Base-by-base conservation (phyloP, 2,329 filamentous ascomycete species). In the Hymenoscyphus salicellus region DNA sequence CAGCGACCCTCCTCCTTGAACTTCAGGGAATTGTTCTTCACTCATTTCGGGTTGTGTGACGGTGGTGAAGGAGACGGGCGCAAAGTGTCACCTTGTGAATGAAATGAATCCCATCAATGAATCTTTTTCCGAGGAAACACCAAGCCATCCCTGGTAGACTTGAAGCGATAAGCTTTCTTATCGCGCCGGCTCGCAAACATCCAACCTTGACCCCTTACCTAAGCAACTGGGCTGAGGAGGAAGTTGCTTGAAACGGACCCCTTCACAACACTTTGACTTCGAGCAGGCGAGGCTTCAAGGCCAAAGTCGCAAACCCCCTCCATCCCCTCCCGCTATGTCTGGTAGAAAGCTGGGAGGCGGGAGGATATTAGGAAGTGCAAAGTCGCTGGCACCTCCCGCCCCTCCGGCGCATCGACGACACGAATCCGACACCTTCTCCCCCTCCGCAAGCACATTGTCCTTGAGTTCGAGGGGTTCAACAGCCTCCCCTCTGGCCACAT, bases 291-390 rank as follows among this genome's bases (percentile, higher is more conserved):
- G 38, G 69, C 66, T 71, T 61, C 46, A 69, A 72, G 71, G 68
- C 46, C 46, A 52, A 52, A 52, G 46, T 52, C 46, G 46, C 46
- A 52, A 26, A 52, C 46, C 46, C n/a, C 46, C 46, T 20, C n/a
- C 20, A 52, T 52, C 6, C 23, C 46, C 46, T 52, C 46, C 46
- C 66, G 70, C 68, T 62, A 96, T 96, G 92, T 90, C 92, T 73
- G 85, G 85, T 78, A 88, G 91, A 82, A 93, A 90, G 82, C 85
- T 97, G 77, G 94, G 94, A 79, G 93, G 94, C 79, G 94, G 94
- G 77, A 88, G 94, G 80, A 89, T 97, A 75, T 82, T 97, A 73
- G 94, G 94, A 74, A 96, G 85, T 80, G 92, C 92, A 73, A 92
- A 89, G 78, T 88, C 89, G 73, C 86, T 97, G 73, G 90, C 89